Percentiles rank a stretch among this genome's conserved stretches.
phyloP scores from a whole-genome alignment of 352 stramenopile genomes.

The Thalassiosira hispida region DNA sequence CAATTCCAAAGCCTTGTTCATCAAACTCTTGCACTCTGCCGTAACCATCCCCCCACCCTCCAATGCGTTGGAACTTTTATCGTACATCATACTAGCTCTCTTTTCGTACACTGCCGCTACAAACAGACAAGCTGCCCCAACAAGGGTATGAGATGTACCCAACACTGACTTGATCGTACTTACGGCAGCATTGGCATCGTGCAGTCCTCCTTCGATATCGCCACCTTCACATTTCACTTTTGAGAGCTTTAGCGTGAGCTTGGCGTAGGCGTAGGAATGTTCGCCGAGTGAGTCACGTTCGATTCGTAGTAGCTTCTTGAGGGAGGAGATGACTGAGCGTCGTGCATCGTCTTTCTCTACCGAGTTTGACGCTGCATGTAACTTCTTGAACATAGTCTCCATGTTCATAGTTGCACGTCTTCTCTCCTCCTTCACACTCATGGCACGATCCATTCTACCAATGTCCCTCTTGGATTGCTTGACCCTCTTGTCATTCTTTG shows the following conservation, averaged over 20 bases:
- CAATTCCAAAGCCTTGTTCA: conserved; percentile 48
- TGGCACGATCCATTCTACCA: conserved; percentile 37
- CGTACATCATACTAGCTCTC: conserved; percentile 16
- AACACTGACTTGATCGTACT: conserved; percentile 28
- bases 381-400: conserved; percentile 15
- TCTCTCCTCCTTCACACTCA: conserved; percentile 25
- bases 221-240: conserved; percentile 44
- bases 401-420: not conserved
- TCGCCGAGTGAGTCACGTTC: conserved; percentile 50
- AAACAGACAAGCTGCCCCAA: conserved; percentile 47
- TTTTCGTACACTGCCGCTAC: conserved; percentile 45
- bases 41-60: not conserved
- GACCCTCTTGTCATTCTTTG: conserved; percentile 15
- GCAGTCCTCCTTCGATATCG: conserved; percentile 35
- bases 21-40: conserved; percentile 37
- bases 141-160: conserved; percentile 36
- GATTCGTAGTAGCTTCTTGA: conserved; percentile 27
- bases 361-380: conserved; percentile 8
- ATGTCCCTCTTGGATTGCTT: conserved; percentile 19
- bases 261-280: conserved; percentile 47
- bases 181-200: conserved; percentile 34
- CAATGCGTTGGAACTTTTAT: not conserved
- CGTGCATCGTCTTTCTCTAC: conserved; percentile 27
- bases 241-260: conserved; percentile 49
- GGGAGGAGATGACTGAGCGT: conserved; percentile 14